phyloP scores from a whole-genome alignment of 2,329 filamentous ascomycete species.

The Cercospora janseana region DNA sequence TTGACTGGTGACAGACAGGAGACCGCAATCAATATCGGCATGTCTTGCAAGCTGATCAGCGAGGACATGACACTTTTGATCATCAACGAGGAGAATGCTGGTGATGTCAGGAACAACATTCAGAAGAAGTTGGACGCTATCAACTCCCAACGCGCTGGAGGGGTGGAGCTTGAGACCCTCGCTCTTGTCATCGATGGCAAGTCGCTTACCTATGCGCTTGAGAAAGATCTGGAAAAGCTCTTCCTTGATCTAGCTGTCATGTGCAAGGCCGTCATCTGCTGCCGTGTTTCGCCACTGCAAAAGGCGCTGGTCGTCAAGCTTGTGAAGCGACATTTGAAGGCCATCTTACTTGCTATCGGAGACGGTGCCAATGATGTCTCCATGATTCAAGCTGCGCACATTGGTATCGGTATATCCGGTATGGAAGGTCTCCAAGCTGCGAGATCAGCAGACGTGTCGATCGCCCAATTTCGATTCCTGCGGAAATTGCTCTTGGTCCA shows the following conservation, averaged over 20 bases:
- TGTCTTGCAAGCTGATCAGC: constrained; percentile 97
- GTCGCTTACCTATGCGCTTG: constrained; percentile 86
- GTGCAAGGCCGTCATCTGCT: constrained; percentile 99
- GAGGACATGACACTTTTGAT: constrained; percentile 99
- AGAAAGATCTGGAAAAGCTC: constrained; percentile 87
- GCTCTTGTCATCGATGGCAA: constrained; percentile 96
- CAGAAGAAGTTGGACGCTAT: constrained; percentile 93
- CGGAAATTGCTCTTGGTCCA: constrained; percentile 93
- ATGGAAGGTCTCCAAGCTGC: constrained; percentile 96
- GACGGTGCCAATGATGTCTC: constrained; percentile 99
- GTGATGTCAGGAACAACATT: constrained; percentile 80
- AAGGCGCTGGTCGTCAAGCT: constrained; percentile 98
- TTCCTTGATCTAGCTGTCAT: constrained; percentile 91
- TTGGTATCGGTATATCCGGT: constrained; percentile 95
- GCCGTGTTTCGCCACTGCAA: constrained; percentile 91
- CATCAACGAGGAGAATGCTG: constrained; percentile 82
- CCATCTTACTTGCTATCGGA: constrained; percentile 90
- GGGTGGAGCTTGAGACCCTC: constrained; percentile 77
- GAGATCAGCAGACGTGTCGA: constrained; percentile 90
- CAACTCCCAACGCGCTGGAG: constrained; percentile 72
- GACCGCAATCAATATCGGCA: constrained; percentile 98
- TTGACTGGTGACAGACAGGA: constrained; percentile 96
- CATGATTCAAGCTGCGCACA: constrained; percentile 98
- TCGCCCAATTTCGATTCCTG: constrained; percentile 92
- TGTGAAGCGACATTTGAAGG: constrained; percentile 89